Evolutionary conservation across 495 filamentous ascomycete genomes (phyloP), one percentile per base, ranked within the genome.

Genomic region (Neurospora sp.): DNA sequence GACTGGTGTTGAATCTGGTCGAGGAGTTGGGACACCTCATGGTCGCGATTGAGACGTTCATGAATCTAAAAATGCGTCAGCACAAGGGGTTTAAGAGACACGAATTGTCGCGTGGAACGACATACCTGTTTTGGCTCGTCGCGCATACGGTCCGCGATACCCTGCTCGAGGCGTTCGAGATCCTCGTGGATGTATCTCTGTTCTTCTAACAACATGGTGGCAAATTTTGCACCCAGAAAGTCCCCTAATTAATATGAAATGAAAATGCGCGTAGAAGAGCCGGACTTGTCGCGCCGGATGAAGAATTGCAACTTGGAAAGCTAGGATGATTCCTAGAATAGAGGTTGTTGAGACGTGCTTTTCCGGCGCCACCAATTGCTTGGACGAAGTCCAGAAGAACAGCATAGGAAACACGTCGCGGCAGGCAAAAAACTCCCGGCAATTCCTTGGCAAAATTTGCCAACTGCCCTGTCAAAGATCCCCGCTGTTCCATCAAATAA

Each of bases 111-210:
- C n/a, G 53, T 31, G 53, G 22, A 35, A 16, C 6, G 39, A 87
- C 89, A 78, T 84, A 96, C 94, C 78, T 94, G 91, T 83, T 91
- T 92, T 35, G 94, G 94, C 71, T 98, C 93, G 72, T 97, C 93
- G 59, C 90, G 85, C 69, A 94, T 88, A 73, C 95, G 91, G 79
- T 98, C 96, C 31, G 92, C 91, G 76, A 98, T 91, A 40, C 93
- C 96, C 81, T 96, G 93, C 84, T 98, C 96, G 69, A 98, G 85
- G 73, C 96, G 87, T 86, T 99, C 96, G 22, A 98, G 85, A 80
- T 98, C 95, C 88, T 99, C 96, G 74, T 97, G 94, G 73, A 97
- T 86, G 77, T 92, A 94, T 76, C 96, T 86, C 82, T 98, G 92
- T 72, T 98, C 94, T 84, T 99, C 96, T 70, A 97, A 83, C 73